These are phyloP conservation scores for Erythrophleum fordii DNA, from an alignment of 306 rosid species.

Conservation along the genomic window DNA sequence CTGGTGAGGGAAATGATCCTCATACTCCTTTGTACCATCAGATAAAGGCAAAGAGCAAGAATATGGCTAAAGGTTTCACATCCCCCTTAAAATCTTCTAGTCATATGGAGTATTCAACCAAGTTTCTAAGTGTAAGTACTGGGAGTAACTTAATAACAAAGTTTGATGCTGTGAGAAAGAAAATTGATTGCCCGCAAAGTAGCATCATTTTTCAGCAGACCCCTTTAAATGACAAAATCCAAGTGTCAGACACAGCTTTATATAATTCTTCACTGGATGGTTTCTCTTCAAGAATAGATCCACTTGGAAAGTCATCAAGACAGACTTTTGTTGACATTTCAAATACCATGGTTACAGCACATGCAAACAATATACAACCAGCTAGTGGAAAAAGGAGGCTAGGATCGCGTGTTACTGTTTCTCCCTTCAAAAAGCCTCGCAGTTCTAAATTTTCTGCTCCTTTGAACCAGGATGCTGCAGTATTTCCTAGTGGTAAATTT, in stretches of 20 bases:
- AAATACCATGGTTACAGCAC: conserved; percentile 47
- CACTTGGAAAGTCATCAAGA: conserved; percentile 43
- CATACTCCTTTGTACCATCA: conserved; percentile 43
- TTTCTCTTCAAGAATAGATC: conserved; percentile 43
- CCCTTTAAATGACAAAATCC: conserved; percentile 32
- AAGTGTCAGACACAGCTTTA: conserved; percentile 21
- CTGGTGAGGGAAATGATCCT: conserved; percentile 40
- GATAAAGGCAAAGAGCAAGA: conserved; percentile 32
- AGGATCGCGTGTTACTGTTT: conserved; percentile 51
- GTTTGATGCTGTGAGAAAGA: conserved; percentile 70
- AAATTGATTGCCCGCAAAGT: conserved; percentile 42
- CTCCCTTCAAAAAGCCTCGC: conserved; percentile 92
- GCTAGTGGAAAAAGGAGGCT: conserved; percentile 62
- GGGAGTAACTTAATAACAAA: conserved; percentile 69
- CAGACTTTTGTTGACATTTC: conserved; percentile 71
- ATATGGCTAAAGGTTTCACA: conserved; percentile 46
- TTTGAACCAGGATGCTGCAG: conserved; percentile 47
- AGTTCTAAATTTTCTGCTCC: conserved; percentile 56
- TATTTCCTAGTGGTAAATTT: conserved; percentile 55
- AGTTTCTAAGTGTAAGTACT: conserved; percentile 43
- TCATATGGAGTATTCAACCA: conserved; percentile 45
- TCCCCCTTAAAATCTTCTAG: conserved; percentile 53
- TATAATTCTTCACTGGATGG: conserved; percentile 45
- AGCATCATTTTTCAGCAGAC: conserved; percentile 48
- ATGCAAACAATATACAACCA: conserved; percentile 42